Conservation (phyloP, 371 early-diverging fungal genomes). For the Mortierella sp. region DNA sequence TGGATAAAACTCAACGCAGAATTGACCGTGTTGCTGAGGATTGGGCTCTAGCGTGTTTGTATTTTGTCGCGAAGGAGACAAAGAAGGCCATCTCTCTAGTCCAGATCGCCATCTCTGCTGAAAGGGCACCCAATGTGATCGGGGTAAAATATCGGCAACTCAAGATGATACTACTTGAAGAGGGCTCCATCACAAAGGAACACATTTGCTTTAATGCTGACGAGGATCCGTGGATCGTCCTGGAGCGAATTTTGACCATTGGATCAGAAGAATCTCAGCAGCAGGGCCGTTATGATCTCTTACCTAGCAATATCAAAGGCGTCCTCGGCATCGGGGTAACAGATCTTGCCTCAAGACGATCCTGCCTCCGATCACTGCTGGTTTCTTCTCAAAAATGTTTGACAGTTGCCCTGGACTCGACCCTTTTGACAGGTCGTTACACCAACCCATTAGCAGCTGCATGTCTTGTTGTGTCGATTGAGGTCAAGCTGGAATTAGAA, state of each 20-base stretch:
- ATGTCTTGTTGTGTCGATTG: constrained; percentile 25
- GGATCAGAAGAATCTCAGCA: constrained; percentile 16
- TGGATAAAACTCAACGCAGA: neutral
- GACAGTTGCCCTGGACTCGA: constrained; percentile 26
- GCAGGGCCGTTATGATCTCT: constrained; percentile 10
- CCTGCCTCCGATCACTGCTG: constrained; percentile 12
- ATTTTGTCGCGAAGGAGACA: constrained; percentile 31
- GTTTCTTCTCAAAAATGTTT: constrained; percentile 30
- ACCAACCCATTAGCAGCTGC: constrained; percentile 20
- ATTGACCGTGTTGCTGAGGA: neutral
- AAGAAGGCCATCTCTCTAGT: constrained; percentile 12
- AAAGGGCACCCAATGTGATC: constrained; percentile 9
- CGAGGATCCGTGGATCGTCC: constrained; percentile 29
- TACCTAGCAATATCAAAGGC: constrained; percentile 4
- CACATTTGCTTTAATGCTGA: constrained; percentile 8
- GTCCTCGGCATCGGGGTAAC: constrained; percentile 12
- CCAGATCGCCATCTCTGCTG: constrained; percentile 17
- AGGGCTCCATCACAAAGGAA: neutral
- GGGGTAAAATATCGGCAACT: constrained; percentile 23
- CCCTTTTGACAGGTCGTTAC: constrained; percentile 17
- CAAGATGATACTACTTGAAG: constrained; percentile 6
- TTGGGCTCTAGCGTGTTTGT: constrained; percentile 30
- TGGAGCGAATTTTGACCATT: constrained; percentile 24
- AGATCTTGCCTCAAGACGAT: neutral
- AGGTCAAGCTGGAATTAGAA: constrained; percentile 9